Percentiles rank a stretch among this genome's conserved stretches.
These are phyloP conservation scores for Cladosporium phlei DNA, from an alignment of 2,329 filamentous ascomycete species.

Conservation along the genomic window DNA sequence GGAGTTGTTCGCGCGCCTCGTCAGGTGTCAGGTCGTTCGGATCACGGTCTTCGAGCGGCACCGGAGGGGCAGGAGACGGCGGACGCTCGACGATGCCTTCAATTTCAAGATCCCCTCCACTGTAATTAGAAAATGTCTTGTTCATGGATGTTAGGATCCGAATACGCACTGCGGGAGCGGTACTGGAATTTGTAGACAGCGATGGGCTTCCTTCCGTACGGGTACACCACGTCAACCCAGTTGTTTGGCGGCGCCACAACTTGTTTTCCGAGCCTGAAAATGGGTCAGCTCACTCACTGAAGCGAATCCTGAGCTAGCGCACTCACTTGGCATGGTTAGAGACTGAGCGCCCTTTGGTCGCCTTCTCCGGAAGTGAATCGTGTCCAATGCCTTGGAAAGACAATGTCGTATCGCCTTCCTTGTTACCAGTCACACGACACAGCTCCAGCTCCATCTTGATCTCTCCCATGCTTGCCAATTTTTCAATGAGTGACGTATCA, in stretches of 20 bases:
- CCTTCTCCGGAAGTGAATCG: conserved; percentile 21
- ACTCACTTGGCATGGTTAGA: conserved; percentile 23
- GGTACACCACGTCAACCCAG: conserved; percentile 1
- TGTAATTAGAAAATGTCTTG: background rate
- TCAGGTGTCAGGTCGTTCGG: conserved; percentile 21
- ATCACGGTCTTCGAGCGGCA: conserved; percentile 25
- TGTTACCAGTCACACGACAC: background rate
- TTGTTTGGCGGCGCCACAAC: background rate
- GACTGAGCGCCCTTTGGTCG: conserved; percentile 26
- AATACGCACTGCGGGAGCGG: conserved; percentile 23
- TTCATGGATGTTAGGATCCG: background rate
- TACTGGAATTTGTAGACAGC: conserved; percentile 25
- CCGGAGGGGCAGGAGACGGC: conserved; percentile 18
- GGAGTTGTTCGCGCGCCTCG: conserved; percentile 20
- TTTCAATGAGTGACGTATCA: background rate
- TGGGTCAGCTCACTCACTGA: background rate
- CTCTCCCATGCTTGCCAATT: conserved; percentile 17
- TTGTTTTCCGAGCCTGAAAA: background rate
- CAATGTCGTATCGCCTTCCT: background rate
- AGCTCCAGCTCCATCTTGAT: conserved; percentile 13
- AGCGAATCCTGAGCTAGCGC: background rate
- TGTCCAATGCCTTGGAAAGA: conserved; percentile 1
- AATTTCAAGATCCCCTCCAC: conserved; percentile 25
- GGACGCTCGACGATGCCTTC: conserved; percentile 25
- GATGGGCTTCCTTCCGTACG: conserved; percentile 20